Base-by-base conservation (phyloP, 1,284 basidiomycete genomes). In the Moesziomyces globuligerus region DNA sequence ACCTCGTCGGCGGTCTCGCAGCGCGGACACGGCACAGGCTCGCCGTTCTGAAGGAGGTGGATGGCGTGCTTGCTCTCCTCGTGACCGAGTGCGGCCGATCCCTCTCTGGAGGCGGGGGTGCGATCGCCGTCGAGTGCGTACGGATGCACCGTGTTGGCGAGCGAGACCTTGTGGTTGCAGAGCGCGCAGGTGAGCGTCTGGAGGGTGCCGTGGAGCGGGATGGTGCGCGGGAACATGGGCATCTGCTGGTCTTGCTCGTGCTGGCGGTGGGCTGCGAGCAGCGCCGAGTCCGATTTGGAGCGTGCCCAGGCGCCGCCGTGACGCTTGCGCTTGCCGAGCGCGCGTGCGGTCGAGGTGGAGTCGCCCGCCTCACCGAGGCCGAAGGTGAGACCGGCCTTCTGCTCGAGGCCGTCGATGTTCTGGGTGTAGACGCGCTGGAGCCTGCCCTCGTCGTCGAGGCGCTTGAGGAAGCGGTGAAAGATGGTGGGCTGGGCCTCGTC, bases 341-440 rank as follows among this genome's bases (percentile, higher is more conserved):
- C 70, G 10, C 73, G 40, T 3, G 71, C 55, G 10, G 73, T 75
- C 43, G 46, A 59, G 17, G 66, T 72, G 15, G 70, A 70, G 29
- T 75, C 73, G 20, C 66, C 65, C 3, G 49, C 61, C 28, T 65
- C 57, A 13, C 79, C 79, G 4, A 82, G 65, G 7, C 81, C 81
- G 38, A 97, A 81, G 15, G 75, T 65, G 21, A 83, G 86, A 0
- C 94, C 94, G 1, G 88, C 88, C 52, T 87, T 86, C 73, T 90
- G 89, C 82, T 97, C 94, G 20, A 97, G 85, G 7, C 92, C 93
- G 83, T 97, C 94, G 48, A 97, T 94, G 80, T 96, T 97, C 83
- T 96, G 94, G 0, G 94, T 96, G 83, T 97, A 97, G 3, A 90
- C 91, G 49, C 94, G 88, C 26, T 95, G 83, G 1, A 98, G 85